Conservation (phyloP, 768 basidiomycete genomes). For the Boletus bicolor region DNA sequence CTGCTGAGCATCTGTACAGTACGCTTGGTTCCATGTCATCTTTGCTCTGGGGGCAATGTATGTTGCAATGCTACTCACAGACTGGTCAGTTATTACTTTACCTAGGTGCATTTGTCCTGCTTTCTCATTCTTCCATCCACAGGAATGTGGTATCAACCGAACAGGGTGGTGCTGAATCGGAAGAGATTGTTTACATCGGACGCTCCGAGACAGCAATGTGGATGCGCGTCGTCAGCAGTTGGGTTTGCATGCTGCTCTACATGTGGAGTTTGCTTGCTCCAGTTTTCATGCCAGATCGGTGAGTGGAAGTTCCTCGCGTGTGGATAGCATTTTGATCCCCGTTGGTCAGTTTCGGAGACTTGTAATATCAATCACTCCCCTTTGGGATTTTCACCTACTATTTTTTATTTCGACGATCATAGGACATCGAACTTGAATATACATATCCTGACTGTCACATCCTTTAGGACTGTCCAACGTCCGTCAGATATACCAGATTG, state of each 20-base stretch:
- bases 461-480: neutral
- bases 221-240: constrained; percentile 96
- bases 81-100: constrained; percentile 70
- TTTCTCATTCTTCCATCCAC: constrained; percentile 3
- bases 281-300: constrained; percentile 88
- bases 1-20: constrained; percentile 45
- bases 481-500: neutral
- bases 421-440: neutral
- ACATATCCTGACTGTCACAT: neutral
- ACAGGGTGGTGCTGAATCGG: constrained; percentile 47
- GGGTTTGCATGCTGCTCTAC: constrained; percentile 87
- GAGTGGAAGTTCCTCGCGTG: constrained; percentile 24
- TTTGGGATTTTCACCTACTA: neutral
- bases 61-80: constrained; percentile 93
- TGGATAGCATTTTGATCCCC: constrained; percentile 2
- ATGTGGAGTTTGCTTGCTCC: constrained; percentile 88
- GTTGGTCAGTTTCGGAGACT: constrained; percentile 24
- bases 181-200: constrained; percentile 84
- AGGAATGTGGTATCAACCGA: constrained; percentile 75
- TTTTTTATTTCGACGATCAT: neutral
- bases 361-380: constrained; percentile 6
- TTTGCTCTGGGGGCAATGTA: constrained; percentile 97
- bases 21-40: constrained; percentile 98
- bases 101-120: neutral
- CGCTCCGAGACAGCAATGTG: constrained; percentile 97